These are phyloP conservation scores for Euphorbia corollata DNA, from an alignment of 441 rosid genomes.

Conservation along the genomic window DNA sequence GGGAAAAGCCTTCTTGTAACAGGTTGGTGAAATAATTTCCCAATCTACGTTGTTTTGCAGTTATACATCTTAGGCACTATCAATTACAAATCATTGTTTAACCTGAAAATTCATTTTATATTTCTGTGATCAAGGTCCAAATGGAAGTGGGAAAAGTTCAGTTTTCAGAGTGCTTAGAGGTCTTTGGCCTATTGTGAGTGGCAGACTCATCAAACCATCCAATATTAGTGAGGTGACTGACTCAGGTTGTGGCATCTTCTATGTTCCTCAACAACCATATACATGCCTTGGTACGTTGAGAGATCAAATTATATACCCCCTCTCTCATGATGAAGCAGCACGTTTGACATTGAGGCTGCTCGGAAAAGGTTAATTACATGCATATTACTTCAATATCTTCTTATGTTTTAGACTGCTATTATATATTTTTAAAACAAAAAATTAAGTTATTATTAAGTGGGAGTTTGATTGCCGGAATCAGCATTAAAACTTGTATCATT, in stretches of 20 bases:
- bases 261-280: conserved; percentile 94
- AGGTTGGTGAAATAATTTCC: conserved; percentile 48
- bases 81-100: conserved; percentile 10
- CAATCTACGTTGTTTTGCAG: background rate
- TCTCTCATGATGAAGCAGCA: conserved; percentile 81
- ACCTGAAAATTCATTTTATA: conserved; percentile 27
- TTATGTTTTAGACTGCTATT: conserved; percentile 8
- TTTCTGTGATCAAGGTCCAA: conserved; percentile 64
- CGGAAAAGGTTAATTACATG: conserved; percentile 44
- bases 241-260: conserved; percentile 68
- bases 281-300: conserved; percentile 97
- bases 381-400: conserved; percentile 10
- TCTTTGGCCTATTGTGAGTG: conserved; percentile 90
- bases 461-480: background rate
- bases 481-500: background rate
- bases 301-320: conserved; percentile 98
- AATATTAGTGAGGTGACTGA: conserved; percentile 46
- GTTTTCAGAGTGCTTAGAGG: conserved; percentile 93
- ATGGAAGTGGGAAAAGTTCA: conserved; percentile 97
- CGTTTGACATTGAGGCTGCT: conserved; percentile 38
- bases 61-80: background rate
- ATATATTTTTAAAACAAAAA: background rate
- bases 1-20: conserved; percentile 95
- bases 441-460: background rate
- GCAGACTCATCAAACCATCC: conserved; percentile 70